Base-by-base conservation (phyloP, 2,329 filamentous ascomycete genomes). In the Penicillium sp. region DNA sequence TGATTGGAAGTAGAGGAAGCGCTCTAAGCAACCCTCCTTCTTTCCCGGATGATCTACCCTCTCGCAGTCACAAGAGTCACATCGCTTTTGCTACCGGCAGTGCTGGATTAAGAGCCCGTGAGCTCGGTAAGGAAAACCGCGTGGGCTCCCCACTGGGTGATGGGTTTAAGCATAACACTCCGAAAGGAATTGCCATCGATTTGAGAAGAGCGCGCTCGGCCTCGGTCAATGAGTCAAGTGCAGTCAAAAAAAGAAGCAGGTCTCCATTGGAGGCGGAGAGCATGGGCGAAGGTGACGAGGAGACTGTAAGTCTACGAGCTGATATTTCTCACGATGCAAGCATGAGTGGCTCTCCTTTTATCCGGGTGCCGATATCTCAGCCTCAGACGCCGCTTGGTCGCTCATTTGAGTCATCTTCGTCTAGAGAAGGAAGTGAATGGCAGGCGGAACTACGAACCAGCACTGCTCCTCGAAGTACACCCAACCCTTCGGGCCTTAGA, bases 281-380 rank as follows among this genome's bases (percentile, higher is more conserved):
- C 30, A 46, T 61, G 30, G 61, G 45, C 10, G 57, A 64, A 41
- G 63, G 62, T 10, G 64, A 63, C 41, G 57, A 55, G 22, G 63
- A 62, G 25, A 55, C 53, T 33, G 49, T 58, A 26, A 70, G 67
- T 46, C 56, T 67, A 16, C 65, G 60, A n/a, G 63, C 61, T 12
- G 60, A 63, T 51, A 56, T 55, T 46, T 69, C 68, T 57, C 64
- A 66, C 2, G 67, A 67, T 61, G 67, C 68, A 38, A 77, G 75
- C 43, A 80, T 78, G 40, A 80, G 76, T 53, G 78, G 79, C 8
- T 76, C 74, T 33, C 79, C 79, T 19, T 82, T 82, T 63, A 67
- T 76, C 55, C 74, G 80, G 55, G 72, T 77, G 14, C 72, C 77
- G 9, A 62, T 61, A 2, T 63, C 66, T 30, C 67, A 69, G 25